These are phyloP conservation scores for Holtermannia corniformis DNA, from an alignment of 768 basidiomycete species.

Conservation along the genomic window DNA sequence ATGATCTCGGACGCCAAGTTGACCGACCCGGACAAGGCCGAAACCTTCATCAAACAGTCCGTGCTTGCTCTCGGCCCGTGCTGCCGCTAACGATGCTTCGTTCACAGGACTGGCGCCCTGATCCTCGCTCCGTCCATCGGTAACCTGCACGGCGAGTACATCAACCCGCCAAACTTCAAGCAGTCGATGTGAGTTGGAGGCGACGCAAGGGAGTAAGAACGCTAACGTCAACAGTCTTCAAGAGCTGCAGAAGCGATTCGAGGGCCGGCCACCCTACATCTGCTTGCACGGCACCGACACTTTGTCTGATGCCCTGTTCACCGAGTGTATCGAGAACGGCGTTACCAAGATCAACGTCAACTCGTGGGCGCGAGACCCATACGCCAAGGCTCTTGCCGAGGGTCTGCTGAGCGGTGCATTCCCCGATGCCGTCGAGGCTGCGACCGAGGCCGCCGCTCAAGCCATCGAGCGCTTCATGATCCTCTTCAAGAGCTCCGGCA, in stretches of 20 bases:
- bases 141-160: constrained; percentile 41
- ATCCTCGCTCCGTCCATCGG: constrained; percentile 42
- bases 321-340: constrained; percentile 34
- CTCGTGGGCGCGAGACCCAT: constrained; percentile 39
- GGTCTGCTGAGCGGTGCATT: constrained; percentile 24
- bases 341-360: constrained; percentile 42
- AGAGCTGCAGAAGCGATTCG: constrained; percentile 21
- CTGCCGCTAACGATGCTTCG: too few species aligned
- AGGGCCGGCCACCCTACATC: constrained; percentile 25
- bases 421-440: constrained; percentile 38
- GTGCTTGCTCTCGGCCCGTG: too few species aligned
- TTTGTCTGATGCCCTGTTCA: constrained; percentile 36
- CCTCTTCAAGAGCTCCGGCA: constrained; percentile 33
- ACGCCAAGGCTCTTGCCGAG: constrained; percentile 19
- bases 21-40: constrained; percentile 40
- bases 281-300: constrained; percentile 42
- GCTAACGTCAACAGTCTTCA: constrained; percentile 14
- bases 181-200: constrained; percentile 28
- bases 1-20: constrained; percentile 40
- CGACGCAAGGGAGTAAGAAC: too few species aligned
- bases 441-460: constrained; percentile 31
- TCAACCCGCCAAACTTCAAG: constrained; percentile 34
- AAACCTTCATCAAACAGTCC: constrained; percentile 39
- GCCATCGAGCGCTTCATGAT: constrained; percentile 35
- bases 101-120: constrained; percentile 38